Evolutionary conservation across 371 early-diverging fungal species (phyloP).

Genomic region (Caulochytrium protostelioides): DNA sequence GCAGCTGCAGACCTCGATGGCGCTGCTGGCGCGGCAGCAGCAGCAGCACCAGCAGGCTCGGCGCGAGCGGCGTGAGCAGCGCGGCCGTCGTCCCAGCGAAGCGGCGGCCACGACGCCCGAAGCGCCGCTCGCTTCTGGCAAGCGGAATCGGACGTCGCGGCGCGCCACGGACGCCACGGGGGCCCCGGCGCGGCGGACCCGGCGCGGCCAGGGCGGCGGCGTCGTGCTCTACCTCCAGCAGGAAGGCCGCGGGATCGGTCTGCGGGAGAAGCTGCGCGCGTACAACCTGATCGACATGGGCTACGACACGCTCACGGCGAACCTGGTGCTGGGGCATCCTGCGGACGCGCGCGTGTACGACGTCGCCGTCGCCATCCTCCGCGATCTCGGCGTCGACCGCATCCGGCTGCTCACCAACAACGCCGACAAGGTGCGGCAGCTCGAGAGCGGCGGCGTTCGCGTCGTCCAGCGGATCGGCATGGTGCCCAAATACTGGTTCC

Average conservation of each 20-base stretch:
- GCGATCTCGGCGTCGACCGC: conserved; percentile 44
- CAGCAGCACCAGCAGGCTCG: too few species aligned
- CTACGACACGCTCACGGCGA: conserved; percentile 84
- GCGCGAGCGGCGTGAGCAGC: too few species aligned
- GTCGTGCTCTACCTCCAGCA: conserved; percentile 84
- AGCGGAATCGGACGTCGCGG: too few species aligned
- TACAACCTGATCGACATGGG: conserved; percentile 91
- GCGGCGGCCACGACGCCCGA: too few species aligned
- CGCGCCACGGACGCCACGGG: too few species aligned
- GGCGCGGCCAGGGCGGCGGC: conserved; percentile 60
- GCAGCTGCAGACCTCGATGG: neutral
- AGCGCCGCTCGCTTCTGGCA: too few species aligned
- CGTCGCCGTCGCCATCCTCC: conserved; percentile 69
- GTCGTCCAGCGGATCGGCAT: conserved; percentile 67
- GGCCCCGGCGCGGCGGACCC: too few species aligned
- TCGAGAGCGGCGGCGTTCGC: conserved; percentile 39
- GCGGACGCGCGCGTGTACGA: conserved; percentile 79
- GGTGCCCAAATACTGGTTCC: conserved; percentile 52
- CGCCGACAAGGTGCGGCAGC: conserved; percentile 69
- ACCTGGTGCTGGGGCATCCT: conserved; percentile 65
- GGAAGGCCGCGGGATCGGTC: conserved; percentile 88
- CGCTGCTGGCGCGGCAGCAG: neutral
- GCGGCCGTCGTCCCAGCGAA: too few species aligned
- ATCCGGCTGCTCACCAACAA: conserved; percentile 83
- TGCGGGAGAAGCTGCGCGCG: conserved; percentile 79